Conservation (phyloP, 345 rosid species). For the Gossypium longicalyx region DNA sequence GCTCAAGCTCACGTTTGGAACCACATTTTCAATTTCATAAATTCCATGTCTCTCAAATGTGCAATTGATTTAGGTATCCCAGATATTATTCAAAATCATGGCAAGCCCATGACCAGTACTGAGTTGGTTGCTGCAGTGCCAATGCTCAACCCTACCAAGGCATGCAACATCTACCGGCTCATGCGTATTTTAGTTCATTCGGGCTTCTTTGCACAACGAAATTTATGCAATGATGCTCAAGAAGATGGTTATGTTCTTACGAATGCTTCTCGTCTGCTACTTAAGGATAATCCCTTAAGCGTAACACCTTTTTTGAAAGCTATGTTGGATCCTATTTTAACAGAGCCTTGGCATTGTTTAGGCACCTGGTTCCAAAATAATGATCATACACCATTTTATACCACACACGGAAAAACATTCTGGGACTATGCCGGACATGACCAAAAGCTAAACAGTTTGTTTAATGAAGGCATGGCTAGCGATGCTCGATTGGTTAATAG, state of each 20-base stretch:
- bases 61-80: constrained; percentile 42
- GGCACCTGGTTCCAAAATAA: neutral
- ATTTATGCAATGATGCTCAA: neutral
- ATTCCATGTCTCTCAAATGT: constrained; percentile 42
- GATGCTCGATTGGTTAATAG: too few species aligned
- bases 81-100: constrained; percentile 35
- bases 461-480: neutral
- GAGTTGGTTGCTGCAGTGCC: constrained; percentile 11
- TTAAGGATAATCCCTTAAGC: constrained; percentile 28
- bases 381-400: constrained; percentile 27
- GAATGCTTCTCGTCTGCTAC: constrained; percentile 23
- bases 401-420: constrained; percentile 22
- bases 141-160: constrained; percentile 23
- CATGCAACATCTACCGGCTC: constrained; percentile 23
- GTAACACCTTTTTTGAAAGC: constrained; percentile 23
- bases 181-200: constrained; percentile 36
- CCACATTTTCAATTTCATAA: constrained; percentile 32
- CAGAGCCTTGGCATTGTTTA: neutral
- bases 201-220: neutral
- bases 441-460: too few species aligned
- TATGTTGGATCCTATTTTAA: constrained; percentile 7
- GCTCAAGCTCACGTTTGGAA: constrained; percentile 40
- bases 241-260: constrained; percentile 30
- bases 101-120: neutral
- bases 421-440: neutral